Conservation (phyloP, 2,329 filamentous ascomycete genomes). For the Orbilia javanica region DNA sequence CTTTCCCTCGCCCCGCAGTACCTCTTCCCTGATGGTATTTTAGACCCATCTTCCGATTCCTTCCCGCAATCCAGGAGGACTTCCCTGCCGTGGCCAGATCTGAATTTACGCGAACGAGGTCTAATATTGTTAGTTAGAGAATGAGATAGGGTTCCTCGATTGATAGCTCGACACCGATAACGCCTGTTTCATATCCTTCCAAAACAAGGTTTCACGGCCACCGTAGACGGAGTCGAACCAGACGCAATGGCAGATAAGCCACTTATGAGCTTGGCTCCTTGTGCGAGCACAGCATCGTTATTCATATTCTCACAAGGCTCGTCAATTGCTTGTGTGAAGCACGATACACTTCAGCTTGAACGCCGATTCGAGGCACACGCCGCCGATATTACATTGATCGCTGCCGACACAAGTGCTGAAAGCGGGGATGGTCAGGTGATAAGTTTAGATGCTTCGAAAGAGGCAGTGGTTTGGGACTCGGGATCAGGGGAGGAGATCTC, state of each 20-base stretch:
- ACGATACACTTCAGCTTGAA: slow-evolving; percentile 91
- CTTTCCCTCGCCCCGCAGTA: slow-evolving; percentile 17
- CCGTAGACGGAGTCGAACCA: slow-evolving; percentile 35
- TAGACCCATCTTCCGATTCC: neutral
- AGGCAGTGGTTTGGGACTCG: slow-evolving; percentile 96
- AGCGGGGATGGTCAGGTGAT: slow-evolving; percentile 86
- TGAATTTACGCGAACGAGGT: neutral
- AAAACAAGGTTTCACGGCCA: slow-evolving; percentile 46
- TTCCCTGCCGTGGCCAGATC: neutral
- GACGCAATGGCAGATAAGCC: slow-evolving; percentile 53
- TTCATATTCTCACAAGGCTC: slow-evolving; percentile 88
- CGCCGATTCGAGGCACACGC: slow-evolving; percentile 85
- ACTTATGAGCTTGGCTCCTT: slow-evolving; percentile 69
- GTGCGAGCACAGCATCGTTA: slow-evolving; percentile 89
- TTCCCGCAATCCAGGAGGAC: neutral
- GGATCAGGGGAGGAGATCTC: slow-evolving; percentile 90
- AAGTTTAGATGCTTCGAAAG: slow-evolving; percentile 91
- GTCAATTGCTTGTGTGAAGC: slow-evolving; percentile 86
- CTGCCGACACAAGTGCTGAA: slow-evolving; percentile 92
- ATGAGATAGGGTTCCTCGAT: slow-evolving; percentile 50
- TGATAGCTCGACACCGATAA: slow-evolving; percentile 46
- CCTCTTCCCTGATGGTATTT: neutral
- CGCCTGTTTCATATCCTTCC: slow-evolving; percentile 29
- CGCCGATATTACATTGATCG: slow-evolving; percentile 84
- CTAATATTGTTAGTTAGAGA: slow-evolving; percentile 37